Evolutionary conservation across 2,329 filamentous ascomycete species (phyloP), one percentile per base, ranked within the genome.

Genomic region (Alternaria arbusti): DNA sequence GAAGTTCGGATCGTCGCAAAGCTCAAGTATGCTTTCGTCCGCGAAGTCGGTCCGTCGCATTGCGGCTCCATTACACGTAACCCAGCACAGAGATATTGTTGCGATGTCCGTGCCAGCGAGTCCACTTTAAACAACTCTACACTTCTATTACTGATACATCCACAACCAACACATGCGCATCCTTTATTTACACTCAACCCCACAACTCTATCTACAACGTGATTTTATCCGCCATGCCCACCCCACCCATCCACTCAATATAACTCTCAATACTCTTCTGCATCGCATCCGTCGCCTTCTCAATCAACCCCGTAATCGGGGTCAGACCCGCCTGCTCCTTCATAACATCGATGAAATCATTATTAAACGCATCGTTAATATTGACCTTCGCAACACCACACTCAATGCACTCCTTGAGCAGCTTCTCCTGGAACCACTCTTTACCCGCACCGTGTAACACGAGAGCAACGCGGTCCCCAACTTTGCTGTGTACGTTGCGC

Each of bases 381-480:
- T 89, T 89, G 44, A 87, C 79, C 73, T 87, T 85, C 17, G 84
- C 83, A 36, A 88, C 84, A 6, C 87, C 87, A 54, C 82, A 82
- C 60, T 82, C 81, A 64, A 88, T 86, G 59, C 86, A 88, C 70
- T 84, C 83, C 45, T 80, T 77, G 66, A 88, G 84, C 49, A 87
- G 84, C 68, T 87, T 85, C 71, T 83, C 80, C 3, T 84, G 67
- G 67, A 88, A 89, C 70, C 73, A 77, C 61, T 77, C 73, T 5
- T 83, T 84, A 65, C 88, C 87, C 1, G 86, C 86, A 3, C 87
- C 87, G 72, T 89, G 87, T 66, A 89, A 77, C 4, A 88, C 87
- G 51, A 88, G 74, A 55, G 81, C 80, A 10, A 88, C 86, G 47
- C 81, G 75, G 32, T 81, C 80, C 1, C 83, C 83, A 5, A 86